Conservation (phyloP, 352 stramenopile genomes). For the Phytopythium cucurbitacearum region DNA sequence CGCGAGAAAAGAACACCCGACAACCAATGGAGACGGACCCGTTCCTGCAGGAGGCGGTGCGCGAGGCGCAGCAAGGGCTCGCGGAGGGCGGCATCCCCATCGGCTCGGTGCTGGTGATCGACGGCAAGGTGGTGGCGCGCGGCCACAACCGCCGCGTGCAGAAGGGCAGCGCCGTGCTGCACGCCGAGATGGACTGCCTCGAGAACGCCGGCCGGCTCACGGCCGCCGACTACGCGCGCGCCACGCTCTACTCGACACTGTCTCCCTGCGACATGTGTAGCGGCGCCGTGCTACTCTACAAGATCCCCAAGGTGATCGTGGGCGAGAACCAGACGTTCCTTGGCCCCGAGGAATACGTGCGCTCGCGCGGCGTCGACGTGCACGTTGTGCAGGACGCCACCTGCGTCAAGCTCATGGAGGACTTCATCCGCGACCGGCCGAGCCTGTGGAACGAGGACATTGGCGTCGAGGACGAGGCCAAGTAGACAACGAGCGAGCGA, state of each 20-base stretch:
- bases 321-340: slow-evolving; percentile 42
- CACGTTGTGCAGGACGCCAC: slow-evolving; percentile 22
- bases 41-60: slow-evolving; percentile 26
- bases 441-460: slow-evolving; percentile 32
- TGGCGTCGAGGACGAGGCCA: slow-evolving; percentile 7
- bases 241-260: slow-evolving; percentile 40
- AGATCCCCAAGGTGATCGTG: slow-evolving; percentile 37
- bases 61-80: slow-evolving; percentile 22
- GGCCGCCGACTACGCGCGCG: slow-evolving; percentile 24
- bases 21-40: slow-evolving; percentile 12
- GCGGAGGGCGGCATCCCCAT: slow-evolving; percentile 34
- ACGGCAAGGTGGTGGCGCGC: slow-evolving; percentile 26
- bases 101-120: slow-evolving; percentile 26
- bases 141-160: slow-evolving; percentile 39
- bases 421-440: slow-evolving; percentile 25
- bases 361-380: slow-evolving; percentile 24
- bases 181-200: slow-evolving; percentile 41
- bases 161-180: slow-evolving; percentile 25
- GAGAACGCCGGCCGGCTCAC: slow-evolving; percentile 27
- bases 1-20: background rate
- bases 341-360: slow-evolving; percentile 28
- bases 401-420: slow-evolving; percentile 34
- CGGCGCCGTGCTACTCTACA: slow-evolving; percentile 37
- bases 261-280: slow-evolving; percentile 41
- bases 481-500: background rate